Evolutionary conservation across 2,329 filamentous ascomycete genomes (phyloP), one percentile per base, ranked within the genome.

Genomic region (Orbilia blumenaviensis): DNA sequence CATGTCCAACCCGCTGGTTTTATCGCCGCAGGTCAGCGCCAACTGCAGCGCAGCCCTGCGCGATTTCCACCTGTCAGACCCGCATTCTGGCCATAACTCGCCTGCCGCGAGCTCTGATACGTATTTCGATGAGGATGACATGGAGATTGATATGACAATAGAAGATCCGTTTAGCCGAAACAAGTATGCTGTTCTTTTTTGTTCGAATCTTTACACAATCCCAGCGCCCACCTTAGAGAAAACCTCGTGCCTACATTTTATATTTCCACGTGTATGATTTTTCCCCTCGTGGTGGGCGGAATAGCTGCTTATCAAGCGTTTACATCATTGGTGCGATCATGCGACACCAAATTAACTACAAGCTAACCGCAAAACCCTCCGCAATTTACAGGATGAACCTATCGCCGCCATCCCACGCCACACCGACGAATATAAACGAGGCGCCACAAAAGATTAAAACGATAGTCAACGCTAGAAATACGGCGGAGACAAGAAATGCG

Each of bases 401-500:
- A 34, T 46, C 72, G 32, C 48, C 58, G 18, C 64, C 41, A 27
- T 36, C 63, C 58, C 25, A 58, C 32, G 42, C 66, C 46, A 41
- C 56, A 50, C 9, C 52, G 9, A 46, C 44, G 46, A 63, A 38
- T 12, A 27, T 18, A 12, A 38, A 25, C 6, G 64, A 64, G 34
- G 36, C 41, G 25, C 41, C 56, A 29, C 71, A 75, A 18, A 76
- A 76, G 34, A 76, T 76, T 2, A 50, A 52, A 29, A 44, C 72
- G 23, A 76, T 76, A 76, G 64, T 76, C 16, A 66, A 69, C 42
- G 72, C 72, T 14, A 46, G 72, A 21, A 76, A 69, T 34, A 58
- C 62, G 7, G 60, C 72, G 10, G 72, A 76, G 29, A 60, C 64
- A 12, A 80, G 80, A 50, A 81, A 82, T 78, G 80, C 81, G 56